phyloP scores from a whole-genome alignment of 495 filamentous ascomycete species.

The Pyrenopolyporus hunteri region DNA sequence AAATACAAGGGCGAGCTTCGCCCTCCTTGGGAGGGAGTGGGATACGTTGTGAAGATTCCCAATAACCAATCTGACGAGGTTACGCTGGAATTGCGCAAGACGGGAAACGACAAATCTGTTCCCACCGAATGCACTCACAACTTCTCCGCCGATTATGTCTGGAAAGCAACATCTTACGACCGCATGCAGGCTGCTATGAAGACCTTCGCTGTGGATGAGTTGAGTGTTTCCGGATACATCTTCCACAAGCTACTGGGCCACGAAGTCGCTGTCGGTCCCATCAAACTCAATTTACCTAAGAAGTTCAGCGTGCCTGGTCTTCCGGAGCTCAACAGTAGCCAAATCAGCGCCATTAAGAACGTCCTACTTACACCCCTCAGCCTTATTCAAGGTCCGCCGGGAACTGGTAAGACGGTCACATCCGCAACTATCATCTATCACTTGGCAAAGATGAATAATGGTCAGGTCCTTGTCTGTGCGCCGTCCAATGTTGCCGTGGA shows the following conservation, averaged over 20 bases:
- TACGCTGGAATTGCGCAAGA: slow-evolving; percentile 83
- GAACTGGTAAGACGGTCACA: slow-evolving; percentile 99
- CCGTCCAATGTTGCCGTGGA: slow-evolving; percentile 99
- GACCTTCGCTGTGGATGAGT: slow-evolving; percentile 96
- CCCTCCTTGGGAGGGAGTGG: slow-evolving; percentile 95
- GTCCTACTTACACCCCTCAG: slow-evolving; percentile 92
- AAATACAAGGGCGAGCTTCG: slow-evolving; percentile 96
- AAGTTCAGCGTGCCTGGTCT: slow-evolving; percentile 96
- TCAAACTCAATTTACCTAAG: slow-evolving; percentile 96
- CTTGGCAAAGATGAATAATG: slow-evolving; percentile 91
- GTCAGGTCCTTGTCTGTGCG: slow-evolving; percentile 94
- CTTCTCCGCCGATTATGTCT: slow-evolving; percentile 98
- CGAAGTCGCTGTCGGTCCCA: slow-evolving; percentile 91
- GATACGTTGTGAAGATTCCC: slow-evolving; percentile 99
- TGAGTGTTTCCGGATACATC: slow-evolving; percentile 98
- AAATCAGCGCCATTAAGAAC: slow-evolving; percentile 96
- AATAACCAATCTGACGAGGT: slow-evolving; percentile 99
- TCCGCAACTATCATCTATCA: slow-evolving; percentile 99
- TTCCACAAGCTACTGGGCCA: slow-evolving; percentile 97
- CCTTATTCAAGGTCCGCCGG: slow-evolving; percentile 95
- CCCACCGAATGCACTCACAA: slow-evolving; percentile 98
- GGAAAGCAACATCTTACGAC: slow-evolving; percentile 99
- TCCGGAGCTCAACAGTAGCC: slow-evolving; percentile 93
- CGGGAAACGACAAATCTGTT: slow-evolving; percentile 83
- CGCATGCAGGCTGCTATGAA: slow-evolving; percentile 99